Conservation (phyloP, 163 green algal species). For the Chloromonas sp. region DNA sequence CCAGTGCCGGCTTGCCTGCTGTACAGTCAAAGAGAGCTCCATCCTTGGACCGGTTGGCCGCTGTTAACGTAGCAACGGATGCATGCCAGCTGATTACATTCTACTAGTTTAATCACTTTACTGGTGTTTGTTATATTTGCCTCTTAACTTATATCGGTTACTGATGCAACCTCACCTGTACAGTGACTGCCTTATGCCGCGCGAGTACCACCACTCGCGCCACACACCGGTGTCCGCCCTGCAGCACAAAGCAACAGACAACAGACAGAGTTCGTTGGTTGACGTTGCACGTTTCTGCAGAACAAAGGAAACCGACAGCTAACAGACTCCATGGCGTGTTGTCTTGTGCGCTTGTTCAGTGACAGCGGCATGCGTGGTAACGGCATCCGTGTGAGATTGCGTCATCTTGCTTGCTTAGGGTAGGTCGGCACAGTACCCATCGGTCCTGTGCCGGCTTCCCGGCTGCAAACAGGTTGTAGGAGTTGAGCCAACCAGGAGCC, state of each 20-base stretch:
- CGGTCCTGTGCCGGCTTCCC: too few species aligned
- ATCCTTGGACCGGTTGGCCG: too few species aligned
- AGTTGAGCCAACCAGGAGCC: not conserved
- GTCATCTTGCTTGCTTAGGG: too few species aligned
- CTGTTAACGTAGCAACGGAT: too few species aligned
- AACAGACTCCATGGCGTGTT: too few species aligned
- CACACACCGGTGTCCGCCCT: slow-evolving; percentile 18
- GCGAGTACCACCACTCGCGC: slow-evolving; percentile 14
- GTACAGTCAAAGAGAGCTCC: too few species aligned
- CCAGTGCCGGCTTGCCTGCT: too few species aligned
- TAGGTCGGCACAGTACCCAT: too few species aligned
- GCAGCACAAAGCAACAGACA: not conserved
- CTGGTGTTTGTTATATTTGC: too few species aligned
- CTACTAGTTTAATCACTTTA: too few species aligned
- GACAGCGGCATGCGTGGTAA: not conserved
- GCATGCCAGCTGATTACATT: too few species aligned
- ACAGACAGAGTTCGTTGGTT: not conserved
- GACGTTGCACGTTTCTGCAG: not conserved
- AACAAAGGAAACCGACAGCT: not conserved
- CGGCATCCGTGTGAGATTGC: not conserved
- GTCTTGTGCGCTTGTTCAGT: not conserved
- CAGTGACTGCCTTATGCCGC: slow-evolving; percentile 24
- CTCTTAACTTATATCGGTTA: not conserved
- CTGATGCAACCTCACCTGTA: slow-evolving; percentile 9
- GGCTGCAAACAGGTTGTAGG: not conserved